Evolutionary conservation across 2,329 filamentous ascomycete species (phyloP).

Genomic region (Arthroderma uncinatum): DNA sequence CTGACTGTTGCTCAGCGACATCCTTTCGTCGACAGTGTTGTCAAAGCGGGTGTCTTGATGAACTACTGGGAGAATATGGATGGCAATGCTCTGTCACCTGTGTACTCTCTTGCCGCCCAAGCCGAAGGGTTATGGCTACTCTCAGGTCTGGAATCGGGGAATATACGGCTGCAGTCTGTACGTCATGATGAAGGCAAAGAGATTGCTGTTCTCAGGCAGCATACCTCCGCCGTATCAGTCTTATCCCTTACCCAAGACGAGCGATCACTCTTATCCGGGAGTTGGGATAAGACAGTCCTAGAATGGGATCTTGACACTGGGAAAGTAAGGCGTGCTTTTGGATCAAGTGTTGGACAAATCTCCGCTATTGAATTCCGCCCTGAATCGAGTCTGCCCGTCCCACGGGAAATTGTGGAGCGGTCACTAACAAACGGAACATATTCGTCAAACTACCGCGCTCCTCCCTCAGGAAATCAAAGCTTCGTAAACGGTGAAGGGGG

Average conservation of each 20-base stretch:
- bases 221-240: constrained; percentile 86
- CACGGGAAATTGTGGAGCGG: constrained; percentile 53
- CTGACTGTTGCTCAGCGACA: constrained; percentile 92
- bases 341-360: constrained; percentile 69
- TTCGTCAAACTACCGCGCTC: constrained; percentile 59
- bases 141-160: constrained; percentile 78
- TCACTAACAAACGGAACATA: constrained; percentile 54
- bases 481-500: constrained; percentile 31
- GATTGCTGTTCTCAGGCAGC: constrained; percentile 67
- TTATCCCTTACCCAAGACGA: constrained; percentile 74
- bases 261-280: constrained; percentile 74
- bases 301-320: constrained; percentile 95
- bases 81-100: constrained; percentile 60
- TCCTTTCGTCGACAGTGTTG: constrained; percentile 93
- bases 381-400: constrained; percentile 61
- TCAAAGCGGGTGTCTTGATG: constrained; percentile 85
- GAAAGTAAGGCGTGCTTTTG: constrained; percentile 61
- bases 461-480: constrained; percentile 45
- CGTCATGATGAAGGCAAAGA: constrained; percentile 89
- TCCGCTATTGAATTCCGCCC: constrained; percentile 79
- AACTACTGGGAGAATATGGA: constrained; percentile 99
- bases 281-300: constrained; percentile 89
- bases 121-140: constrained; percentile 84
- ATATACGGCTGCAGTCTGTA: constrained; percentile 85
- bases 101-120: constrained; percentile 88